Evolutionary conservation across 352 stramenopile genomes (phyloP).

Genomic region (Phytophthora multivora): DNA sequence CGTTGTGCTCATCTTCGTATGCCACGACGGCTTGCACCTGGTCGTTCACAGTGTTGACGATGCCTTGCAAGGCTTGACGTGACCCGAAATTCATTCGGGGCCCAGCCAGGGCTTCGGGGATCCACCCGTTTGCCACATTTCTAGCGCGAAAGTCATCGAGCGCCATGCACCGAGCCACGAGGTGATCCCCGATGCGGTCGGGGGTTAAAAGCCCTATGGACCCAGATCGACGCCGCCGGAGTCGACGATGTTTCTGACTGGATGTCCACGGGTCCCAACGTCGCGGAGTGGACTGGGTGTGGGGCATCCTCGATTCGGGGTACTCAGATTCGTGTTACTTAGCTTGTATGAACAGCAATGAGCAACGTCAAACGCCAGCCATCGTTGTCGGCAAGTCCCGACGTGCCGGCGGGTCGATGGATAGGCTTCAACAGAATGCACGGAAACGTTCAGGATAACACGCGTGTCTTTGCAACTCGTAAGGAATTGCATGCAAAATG

Average conservation of each 20-base stretch:
- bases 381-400: background rate
- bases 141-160: slow-evolving; percentile 18
- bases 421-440: slow-evolving; percentile 17
- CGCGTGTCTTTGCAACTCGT: slow-evolving; percentile 11
- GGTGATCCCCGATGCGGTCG: slow-evolving; percentile 34
- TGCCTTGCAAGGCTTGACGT: slow-evolving; percentile 18
- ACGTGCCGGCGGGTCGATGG: slow-evolving; percentile 19
- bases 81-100: slow-evolving; percentile 15
- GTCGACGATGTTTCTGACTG: slow-evolving; percentile 20
- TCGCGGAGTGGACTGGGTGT: slow-evolving; percentile 5
- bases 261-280: slow-evolving; percentile 28
- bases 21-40: slow-evolving; percentile 20
- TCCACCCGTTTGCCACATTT: slow-evolving; percentile 16
- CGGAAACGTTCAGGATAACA: no score
- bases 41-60: slow-evolving; percentile 24
- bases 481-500: no score
- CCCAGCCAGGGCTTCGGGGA: slow-evolving; percentile 10
- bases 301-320: slow-evolving; percentile 8
- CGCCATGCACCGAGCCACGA: slow-evolving; percentile 29
- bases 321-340: background rate
- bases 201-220: slow-evolving; percentile 16
- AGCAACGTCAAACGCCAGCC: background rate
- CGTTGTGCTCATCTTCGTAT: slow-evolving; percentile 25
- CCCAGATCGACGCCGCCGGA: slow-evolving; percentile 3
- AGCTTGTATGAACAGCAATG: slow-evolving; percentile 10